phyloP scores from a whole-genome alignment of 768 basidiomycete genomes.

The Calocybe gangraenosa region DNA sequence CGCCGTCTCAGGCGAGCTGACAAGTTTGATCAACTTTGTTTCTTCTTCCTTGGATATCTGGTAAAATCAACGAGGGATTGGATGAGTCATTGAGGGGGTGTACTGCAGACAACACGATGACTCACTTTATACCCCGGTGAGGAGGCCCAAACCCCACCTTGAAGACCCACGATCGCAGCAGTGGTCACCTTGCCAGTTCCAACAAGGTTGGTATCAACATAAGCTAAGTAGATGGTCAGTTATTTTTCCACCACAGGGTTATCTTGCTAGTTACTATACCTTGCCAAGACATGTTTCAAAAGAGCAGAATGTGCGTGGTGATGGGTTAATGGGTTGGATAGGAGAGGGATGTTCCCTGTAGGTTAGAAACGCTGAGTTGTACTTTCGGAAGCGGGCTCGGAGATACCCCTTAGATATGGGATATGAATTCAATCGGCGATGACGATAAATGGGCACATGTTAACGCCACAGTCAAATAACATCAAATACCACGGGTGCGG shows the following conservation, averaged over 20 bases:
- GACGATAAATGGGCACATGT: conserved; percentile 6
- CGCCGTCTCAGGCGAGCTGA: conserved; percentile 32
- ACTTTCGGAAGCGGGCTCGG: conserved; percentile 11
- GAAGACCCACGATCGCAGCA: conserved; percentile 73
- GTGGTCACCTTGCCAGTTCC: conserved; percentile 66
- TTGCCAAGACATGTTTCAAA: conserved; percentile 66
- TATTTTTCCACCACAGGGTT: not conserved
- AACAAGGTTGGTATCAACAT: conserved; percentile 79
- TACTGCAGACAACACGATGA: too few species aligned
- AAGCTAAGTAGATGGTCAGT: conserved; percentile 41
- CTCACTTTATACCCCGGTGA: conserved; percentile 57
- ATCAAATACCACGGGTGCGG: too few species aligned
- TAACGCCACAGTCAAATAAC: not conserved
- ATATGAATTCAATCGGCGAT: conserved; percentile 10
- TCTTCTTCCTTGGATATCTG: conserved; percentile 69
- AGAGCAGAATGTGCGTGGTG: conserved; percentile 6
- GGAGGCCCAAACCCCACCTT: conserved; percentile 77
- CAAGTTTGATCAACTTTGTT: conserved; percentile 46
- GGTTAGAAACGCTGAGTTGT: not conserved
- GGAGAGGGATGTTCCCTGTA: conserved; percentile 1
- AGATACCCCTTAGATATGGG: conserved; percentile 13
- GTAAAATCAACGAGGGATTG: not conserved
- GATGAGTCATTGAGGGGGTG: conserved; percentile 8
- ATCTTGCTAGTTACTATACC: conserved; percentile 30
- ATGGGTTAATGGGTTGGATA: conserved; percentile 3